These are phyloP conservation scores for Truncatella angustata DNA, from an alignment of 2,329 filamentous ascomycete genomes.

Conservation along the genomic window DNA sequence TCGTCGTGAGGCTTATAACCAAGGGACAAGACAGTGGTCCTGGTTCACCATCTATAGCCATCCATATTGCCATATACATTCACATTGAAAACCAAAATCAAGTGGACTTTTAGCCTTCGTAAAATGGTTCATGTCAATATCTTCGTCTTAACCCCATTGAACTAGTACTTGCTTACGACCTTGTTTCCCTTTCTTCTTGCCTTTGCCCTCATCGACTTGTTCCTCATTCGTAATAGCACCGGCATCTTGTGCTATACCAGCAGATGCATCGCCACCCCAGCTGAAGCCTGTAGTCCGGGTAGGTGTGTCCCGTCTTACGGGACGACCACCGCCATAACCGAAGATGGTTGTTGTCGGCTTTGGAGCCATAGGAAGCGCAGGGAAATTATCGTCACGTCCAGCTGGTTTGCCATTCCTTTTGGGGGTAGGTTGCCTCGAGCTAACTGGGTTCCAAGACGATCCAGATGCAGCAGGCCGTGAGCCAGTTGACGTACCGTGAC, in stretches of 20 bases:
- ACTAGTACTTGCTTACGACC: not conserved
- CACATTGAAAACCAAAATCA: too few species aligned
- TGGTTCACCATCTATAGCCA: too few species aligned
- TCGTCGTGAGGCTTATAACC: too few species aligned
- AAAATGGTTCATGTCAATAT: too few species aligned
- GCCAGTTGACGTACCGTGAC: too few species aligned
- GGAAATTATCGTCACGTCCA: slow-evolving; percentile 65
- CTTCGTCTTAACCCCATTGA: not conserved
- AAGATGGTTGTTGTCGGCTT: slow-evolving; percentile 65
- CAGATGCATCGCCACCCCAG: slow-evolving; percentile 40
- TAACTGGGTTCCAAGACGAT: slow-evolving; percentile 20
- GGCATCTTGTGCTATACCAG: not conserved
- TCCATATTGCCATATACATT: too few species aligned
- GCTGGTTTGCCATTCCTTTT: slow-evolving; percentile 13
- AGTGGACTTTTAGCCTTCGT: too few species aligned
- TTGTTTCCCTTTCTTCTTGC: slow-evolving; percentile 7
- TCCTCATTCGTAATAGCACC: not conserved
- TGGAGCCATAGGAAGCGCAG: slow-evolving; percentile 74
- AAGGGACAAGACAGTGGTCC: too few species aligned
- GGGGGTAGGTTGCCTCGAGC: slow-evolving; percentile 2
- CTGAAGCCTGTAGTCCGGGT: slow-evolving; percentile 49
- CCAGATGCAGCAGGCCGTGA: slow-evolving; percentile 13
- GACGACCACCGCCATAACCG: slow-evolving; percentile 55
- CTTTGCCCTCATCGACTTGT: not conserved
- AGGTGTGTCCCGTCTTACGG: slow-evolving; percentile 54